These are phyloP conservation scores for Pseudocohnilembus persalinus DNA, from an alignment of 169 alveolate species.

Conservation along the genomic window DNA sequence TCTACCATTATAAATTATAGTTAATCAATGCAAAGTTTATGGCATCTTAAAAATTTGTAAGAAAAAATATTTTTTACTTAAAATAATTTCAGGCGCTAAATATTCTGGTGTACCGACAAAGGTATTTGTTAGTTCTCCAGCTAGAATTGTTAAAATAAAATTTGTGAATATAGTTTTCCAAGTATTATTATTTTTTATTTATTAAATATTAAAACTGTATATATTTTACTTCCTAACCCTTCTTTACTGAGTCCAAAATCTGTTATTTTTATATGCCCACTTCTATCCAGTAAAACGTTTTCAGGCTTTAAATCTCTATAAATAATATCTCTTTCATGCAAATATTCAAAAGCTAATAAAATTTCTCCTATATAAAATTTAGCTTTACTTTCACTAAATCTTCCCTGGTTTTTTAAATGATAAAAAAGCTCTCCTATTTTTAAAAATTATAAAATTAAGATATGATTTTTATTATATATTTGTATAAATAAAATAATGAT, in stretches of 20 bases:
- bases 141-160: neutral
- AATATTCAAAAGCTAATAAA: constrained; percentile 36
- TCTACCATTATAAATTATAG: constrained; percentile 1
- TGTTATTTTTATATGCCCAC: constrained; percentile 48
- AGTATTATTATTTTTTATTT: no score
- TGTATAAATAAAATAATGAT: constrained; percentile 67
- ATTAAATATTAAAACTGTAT: neutral
- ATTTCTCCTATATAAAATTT: constrained; percentile 55
- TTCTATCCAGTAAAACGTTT: constrained; percentile 42
- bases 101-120: constrained; percentile 82
- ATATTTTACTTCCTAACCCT: constrained; percentile 21
- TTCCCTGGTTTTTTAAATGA: constrained; percentile 40
- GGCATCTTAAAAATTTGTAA: neutral
- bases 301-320: constrained; percentile 62
- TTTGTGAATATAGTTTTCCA: no score
- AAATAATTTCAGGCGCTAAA: constrained; percentile 75
- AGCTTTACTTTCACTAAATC: constrained; percentile 38
- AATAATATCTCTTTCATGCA: constrained; percentile 37
- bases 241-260: constrained; percentile 54
- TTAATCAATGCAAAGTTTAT: constrained; percentile 5
- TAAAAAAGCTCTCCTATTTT: constrained; percentile 71
- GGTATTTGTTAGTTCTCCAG: constrained; percentile 65
- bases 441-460: constrained; percentile 69
- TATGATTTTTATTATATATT: constrained; percentile 36
- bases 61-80: constrained; percentile 39